A percentile compares a stretch with the other conserved stretches of the same genome.
Conservation (phyloP, 1,139 yeast species). For the Lizanozyma gosingica region DNA sequence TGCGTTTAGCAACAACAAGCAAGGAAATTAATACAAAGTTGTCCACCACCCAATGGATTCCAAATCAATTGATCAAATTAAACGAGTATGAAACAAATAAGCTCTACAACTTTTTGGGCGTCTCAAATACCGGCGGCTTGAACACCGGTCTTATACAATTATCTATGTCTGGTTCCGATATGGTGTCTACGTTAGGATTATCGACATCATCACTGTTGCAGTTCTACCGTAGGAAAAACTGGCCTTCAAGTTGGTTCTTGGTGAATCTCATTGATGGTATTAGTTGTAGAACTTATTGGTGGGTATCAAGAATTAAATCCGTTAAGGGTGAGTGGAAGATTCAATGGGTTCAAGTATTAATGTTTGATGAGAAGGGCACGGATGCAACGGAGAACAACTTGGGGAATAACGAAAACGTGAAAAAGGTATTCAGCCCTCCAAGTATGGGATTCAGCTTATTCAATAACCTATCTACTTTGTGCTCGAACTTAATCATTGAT, state of each 20-base stretch:
- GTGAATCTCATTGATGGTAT: slow-evolving; percentile 38
- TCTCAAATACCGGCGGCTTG: slow-evolving; percentile 4
- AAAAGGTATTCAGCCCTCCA: slow-evolving; percentile 17
- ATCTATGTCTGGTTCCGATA: not conserved
- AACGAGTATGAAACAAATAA: slow-evolving; percentile 27
- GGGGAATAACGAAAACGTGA: slow-evolving; percentile 12
- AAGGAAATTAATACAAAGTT: slow-evolving; percentile 45
- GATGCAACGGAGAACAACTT: slow-evolving; percentile 6
- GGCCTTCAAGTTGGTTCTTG: slow-evolving; percentile 71
- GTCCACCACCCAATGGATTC: slow-evolving; percentile 60
- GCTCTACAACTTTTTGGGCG: slow-evolving; percentile 11
- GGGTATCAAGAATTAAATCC: slow-evolving; percentile 57
- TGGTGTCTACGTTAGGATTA: not conserved
- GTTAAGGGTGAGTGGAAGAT: slow-evolving; percentile 57
- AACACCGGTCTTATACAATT: too few species aligned
- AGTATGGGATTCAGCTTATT: slow-evolving; percentile 36
- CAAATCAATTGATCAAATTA: slow-evolving; percentile 45
- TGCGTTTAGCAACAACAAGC: slow-evolving; percentile 47
- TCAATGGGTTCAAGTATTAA: slow-evolving; percentile 35
- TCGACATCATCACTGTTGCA: slow-evolving; percentile 18
- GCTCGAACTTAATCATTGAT: slow-evolving; percentile 53
- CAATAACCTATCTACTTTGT: slow-evolving; percentile 37
- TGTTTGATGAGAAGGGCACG: slow-evolving; percentile 7
- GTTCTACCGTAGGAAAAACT: slow-evolving; percentile 52
- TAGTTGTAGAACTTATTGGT: slow-evolving; percentile 44